A percentile compares a stretch with the other conserved stretches of the same genome.
These are phyloP conservation scores for Psilocybe mexicana DNA, from an alignment of 1,284 basidiomycete genomes.

Conservation along the genomic window DNA sequence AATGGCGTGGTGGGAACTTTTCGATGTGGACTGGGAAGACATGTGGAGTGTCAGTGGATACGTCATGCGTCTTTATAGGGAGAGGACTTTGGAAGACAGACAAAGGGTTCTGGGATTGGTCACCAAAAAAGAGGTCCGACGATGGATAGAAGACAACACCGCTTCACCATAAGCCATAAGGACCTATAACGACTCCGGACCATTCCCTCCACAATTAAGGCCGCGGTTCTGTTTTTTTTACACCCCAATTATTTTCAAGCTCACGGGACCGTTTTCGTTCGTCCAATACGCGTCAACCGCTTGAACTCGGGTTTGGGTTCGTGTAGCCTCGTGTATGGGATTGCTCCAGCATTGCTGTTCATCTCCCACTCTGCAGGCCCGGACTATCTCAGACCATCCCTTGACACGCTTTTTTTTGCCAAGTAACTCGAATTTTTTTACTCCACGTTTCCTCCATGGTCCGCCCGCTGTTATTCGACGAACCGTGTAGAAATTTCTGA, in stretches of 20 bases:
- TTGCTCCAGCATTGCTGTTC: neutral
- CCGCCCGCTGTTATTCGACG: neutral
- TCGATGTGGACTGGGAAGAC: constrained; percentile 85
- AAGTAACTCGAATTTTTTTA: neutral
- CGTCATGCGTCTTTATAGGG: constrained; percentile 77
- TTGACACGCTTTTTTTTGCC: neutral
- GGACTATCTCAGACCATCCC: neutral
- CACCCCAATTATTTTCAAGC: neutral
- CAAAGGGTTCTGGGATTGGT: constrained; percentile 52
- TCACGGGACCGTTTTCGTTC: neutral
- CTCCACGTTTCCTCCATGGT: neutral
- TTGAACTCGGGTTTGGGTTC: neutral
- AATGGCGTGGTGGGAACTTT: constrained; percentile 84
- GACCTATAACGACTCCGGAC: neutral
- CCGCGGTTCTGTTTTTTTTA: neutral
- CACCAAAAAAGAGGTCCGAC: constrained; percentile 69
- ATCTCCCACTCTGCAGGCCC: neutral
- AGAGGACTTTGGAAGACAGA: constrained; percentile 43
- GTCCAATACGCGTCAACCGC: neutral
- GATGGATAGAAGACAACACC: constrained; percentile 64
- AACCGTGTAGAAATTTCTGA: neutral
- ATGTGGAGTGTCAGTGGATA: constrained; percentile 79
- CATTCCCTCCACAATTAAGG: neutral
- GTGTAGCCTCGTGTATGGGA: neutral
- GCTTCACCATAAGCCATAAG: neutral